phyloP scores from a whole-genome alignment of 495 filamentous ascomycete genomes.

The Melanomma pulvis-pyrius region DNA sequence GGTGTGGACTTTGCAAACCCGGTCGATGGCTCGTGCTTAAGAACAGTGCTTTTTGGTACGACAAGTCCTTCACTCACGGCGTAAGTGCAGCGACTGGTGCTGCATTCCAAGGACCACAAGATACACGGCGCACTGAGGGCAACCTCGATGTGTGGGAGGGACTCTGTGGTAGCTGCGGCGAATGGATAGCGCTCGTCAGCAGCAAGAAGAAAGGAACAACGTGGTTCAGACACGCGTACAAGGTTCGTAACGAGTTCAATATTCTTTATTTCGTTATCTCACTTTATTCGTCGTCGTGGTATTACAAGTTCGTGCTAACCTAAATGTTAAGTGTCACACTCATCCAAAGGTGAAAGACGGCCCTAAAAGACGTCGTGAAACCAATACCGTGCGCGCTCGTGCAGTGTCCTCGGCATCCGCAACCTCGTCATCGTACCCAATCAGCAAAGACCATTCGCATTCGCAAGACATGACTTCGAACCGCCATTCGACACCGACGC shows the following conservation, averaged over 20 bases:
- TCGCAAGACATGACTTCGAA: slow-evolving; percentile 10
- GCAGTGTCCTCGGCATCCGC: slow-evolving; percentile 38
- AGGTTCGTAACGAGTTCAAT: slow-evolving; percentile 54
- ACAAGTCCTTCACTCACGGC: slow-evolving; percentile 80
- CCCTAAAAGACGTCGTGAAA: slow-evolving; percentile 70
- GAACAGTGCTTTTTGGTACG: slow-evolving; percentile 85
- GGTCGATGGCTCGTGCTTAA: slow-evolving; percentile 81
- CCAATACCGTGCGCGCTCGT: slow-evolving; percentile 47
- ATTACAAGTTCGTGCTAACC: slow-evolving; percentile 43
- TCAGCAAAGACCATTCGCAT: slow-evolving; percentile 20
- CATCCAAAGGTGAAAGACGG: slow-evolving; percentile 74
- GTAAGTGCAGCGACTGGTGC: slow-evolving; percentile 76
- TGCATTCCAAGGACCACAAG: slow-evolving; percentile 71
- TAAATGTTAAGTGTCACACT: slow-evolving; percentile 65
- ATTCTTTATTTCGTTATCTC: slow-evolving; percentile 13
- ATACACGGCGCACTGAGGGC: slow-evolving; percentile 74
- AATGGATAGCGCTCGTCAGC: slow-evolving; percentile 77
- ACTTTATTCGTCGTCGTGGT: slow-evolving; percentile 2
- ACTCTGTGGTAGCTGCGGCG: slow-evolving; percentile 72
- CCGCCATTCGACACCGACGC: slow-evolving; percentile 8
- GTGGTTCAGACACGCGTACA: slow-evolving; percentile 83
- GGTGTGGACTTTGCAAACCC: slow-evolving; percentile 83
- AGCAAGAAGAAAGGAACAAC: slow-evolving; percentile 86
- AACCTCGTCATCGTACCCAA: slow-evolving; percentile 31
- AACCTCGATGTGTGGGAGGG: slow-evolving; percentile 82